These are phyloP conservation scores for Penicillium digitatum DNA, from an alignment of 2,329 filamentous ascomycete genomes.

Conservation along the genomic window DNA sequence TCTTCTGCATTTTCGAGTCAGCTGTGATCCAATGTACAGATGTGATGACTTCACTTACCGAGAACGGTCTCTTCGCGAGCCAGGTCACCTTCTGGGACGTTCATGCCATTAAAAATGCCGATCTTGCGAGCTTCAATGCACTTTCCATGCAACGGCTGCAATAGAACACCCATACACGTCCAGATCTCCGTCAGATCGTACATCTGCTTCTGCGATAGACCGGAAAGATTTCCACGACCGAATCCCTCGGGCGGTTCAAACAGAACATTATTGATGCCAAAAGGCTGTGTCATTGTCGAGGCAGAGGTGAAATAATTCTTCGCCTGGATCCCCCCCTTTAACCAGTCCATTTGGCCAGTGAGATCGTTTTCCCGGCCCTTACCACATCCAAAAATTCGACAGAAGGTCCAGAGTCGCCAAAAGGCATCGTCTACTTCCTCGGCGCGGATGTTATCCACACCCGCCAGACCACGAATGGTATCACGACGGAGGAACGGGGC, in stretches of 20 bases:
- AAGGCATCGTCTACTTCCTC: slow-evolving; percentile 58
- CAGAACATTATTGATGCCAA: slow-evolving; percentile 52
- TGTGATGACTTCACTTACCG: slow-evolving; percentile 36
- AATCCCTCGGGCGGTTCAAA: slow-evolving; percentile 57
- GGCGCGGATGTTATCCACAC: slow-evolving; percentile 44
- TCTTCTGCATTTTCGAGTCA: slow-evolving; percentile 46
- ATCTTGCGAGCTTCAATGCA: slow-evolving; percentile 52
- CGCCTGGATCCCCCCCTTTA: slow-evolving; percentile 54
- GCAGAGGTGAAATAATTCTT: slow-evolving; percentile 40
- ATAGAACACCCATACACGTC: slow-evolving; percentile 56
- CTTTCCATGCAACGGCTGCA: slow-evolving; percentile 54
- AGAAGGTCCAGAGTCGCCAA: slow-evolving; percentile 65
- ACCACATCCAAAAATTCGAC: slow-evolving; percentile 57
- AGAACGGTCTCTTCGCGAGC: slow-evolving; percentile 51
- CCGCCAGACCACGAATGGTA: slow-evolving; percentile 53
- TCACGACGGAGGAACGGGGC: slow-evolving; percentile 55
- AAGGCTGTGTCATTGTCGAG: slow-evolving; percentile 48
- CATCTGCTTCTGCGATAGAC: slow-evolving; percentile 54
- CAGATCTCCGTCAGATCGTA: slow-evolving; percentile 64
- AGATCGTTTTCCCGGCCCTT: slow-evolving; percentile 58
- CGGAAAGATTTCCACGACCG: slow-evolving; percentile 53
- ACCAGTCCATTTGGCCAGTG: slow-evolving; percentile 59
- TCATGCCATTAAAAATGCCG: slow-evolving; percentile 56
- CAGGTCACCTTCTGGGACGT: slow-evolving; percentile 43
- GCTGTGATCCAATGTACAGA: neutral